These are phyloP conservation scores for Chytriomyces sp. DNA, from an alignment of 192 early-diverging fungal genomes.

Conservation along the genomic window DNA sequence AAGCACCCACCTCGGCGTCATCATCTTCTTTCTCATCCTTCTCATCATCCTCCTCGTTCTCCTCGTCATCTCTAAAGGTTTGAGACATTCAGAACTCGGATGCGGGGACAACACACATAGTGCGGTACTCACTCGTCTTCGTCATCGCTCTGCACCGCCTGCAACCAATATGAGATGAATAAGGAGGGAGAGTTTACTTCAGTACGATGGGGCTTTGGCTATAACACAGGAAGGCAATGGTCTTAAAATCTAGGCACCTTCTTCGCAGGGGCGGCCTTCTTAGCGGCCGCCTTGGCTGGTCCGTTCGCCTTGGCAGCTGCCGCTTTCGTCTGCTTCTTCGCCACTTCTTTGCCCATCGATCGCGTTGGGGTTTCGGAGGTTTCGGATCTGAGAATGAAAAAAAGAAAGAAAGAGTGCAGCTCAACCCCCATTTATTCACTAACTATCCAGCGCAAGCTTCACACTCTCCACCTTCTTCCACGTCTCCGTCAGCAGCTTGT, in stretches of 20 bases:
- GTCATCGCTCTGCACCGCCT: background rate
- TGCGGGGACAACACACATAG: background rate
- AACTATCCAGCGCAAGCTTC: background rate
- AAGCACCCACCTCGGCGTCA: too few relatives aligned
- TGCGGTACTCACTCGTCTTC: background rate
- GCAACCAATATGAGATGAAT: background rate
- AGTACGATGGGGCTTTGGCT: background rate
- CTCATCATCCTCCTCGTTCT: background rate
- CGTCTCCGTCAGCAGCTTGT: constrained; percentile 16
- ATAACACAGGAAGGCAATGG: background rate
- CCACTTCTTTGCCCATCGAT: constrained; percentile 14
- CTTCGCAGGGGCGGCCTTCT: background rate
- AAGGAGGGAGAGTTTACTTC: background rate
- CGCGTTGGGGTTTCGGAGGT: constrained; percentile 2
- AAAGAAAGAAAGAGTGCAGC: background rate
- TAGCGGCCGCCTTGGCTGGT: background rate
- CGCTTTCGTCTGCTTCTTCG: background rate
- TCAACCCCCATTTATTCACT: background rate
- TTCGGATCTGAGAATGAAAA: constrained; percentile 7
- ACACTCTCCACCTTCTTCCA: constrained; percentile 26
- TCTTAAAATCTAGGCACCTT: constrained; percentile 7
- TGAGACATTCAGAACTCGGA: background rate
- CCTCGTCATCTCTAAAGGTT: background rate
- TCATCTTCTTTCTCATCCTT: too few relatives aligned
- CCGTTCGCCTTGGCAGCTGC: background rate